These are phyloP conservation scores for Yarrowia galli DNA, from an alignment of 1,139 yeast species.

Conservation along the genomic window DNA sequence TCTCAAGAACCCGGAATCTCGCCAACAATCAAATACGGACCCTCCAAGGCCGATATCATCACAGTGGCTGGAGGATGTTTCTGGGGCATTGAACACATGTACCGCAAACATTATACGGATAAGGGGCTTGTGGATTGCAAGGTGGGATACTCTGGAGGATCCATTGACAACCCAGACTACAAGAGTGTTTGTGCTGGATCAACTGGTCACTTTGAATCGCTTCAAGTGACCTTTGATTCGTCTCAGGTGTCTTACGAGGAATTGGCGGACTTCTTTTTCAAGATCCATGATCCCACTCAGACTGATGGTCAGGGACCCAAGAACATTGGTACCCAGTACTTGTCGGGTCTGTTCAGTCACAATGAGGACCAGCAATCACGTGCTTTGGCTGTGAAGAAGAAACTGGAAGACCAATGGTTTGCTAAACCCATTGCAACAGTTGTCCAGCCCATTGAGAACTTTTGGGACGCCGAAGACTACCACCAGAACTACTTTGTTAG, in stretches of 20 bases:
- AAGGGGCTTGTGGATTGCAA: constrained; percentile 75
- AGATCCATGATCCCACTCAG: constrained; percentile 83
- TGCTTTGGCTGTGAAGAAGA: constrained; percentile 54
- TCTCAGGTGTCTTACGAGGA: constrained; percentile 62
- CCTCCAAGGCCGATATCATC: constrained; percentile 40
- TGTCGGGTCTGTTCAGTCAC: constrained; percentile 76
- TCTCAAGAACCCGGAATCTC: constrained; percentile 7
- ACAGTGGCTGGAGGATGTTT: constrained; percentile 67
- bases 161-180: constrained; percentile 65
- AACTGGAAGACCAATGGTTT: constrained; percentile 65
- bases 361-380: constrained; percentile 58
- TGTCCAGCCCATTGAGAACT: constrained; percentile 70
- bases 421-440: constrained; percentile 64
- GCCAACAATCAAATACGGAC: constrained; percentile 20
- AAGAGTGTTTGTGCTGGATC: constrained; percentile 75
- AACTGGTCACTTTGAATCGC: constrained; percentile 71
- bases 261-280: constrained; percentile 81
- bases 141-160: constrained; percentile 93
- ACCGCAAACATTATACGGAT: constrained; percentile 65
- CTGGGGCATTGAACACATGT: constrained; percentile 94
- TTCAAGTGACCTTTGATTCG: constrained; percentile 86
- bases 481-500: constrained; percentile 82
- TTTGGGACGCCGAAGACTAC: constrained; percentile 93
- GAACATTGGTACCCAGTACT: constrained; percentile 82
- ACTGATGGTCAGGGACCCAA: constrained; percentile 71